Evolutionary conservation across 345 rosid genomes (phyloP).

Genomic region (Angophora floribunda): DNA sequence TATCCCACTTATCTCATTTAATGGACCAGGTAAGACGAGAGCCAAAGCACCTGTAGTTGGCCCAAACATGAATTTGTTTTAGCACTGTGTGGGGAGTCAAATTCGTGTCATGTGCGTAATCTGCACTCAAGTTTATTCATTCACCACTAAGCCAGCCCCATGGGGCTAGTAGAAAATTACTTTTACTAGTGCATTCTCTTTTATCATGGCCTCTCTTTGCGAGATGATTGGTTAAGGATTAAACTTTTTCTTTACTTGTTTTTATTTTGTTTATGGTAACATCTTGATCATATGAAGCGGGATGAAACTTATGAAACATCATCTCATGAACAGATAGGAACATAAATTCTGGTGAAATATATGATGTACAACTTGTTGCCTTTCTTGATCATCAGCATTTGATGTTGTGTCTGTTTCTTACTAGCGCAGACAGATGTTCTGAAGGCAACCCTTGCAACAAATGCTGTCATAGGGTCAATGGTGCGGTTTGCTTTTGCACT

Average conservation of each 20-base stretch:
- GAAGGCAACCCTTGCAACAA: constrained; percentile 82
- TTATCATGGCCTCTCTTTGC: neutral
- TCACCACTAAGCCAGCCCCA: neutral
- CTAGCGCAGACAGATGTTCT: constrained; percentile 55
- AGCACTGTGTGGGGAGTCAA: neutral
- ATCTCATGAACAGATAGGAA: neutral
- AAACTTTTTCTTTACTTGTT: neutral
- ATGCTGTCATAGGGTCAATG: constrained; percentile 80
- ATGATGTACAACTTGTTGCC: neutral
- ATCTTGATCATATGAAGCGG: neutral
- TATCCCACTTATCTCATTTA: neutral
- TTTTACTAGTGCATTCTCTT: neutral
- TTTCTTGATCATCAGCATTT: neutral
- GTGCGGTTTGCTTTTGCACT: constrained; percentile 23
- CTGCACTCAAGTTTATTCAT: neutral
- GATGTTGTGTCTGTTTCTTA: neutral
- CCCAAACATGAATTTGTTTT: neutral
- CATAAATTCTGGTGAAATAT: neutral
- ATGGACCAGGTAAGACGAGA: neutral
- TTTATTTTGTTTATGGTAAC: neutral
- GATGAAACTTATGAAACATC: neutral
- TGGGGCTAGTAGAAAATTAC: neutral
- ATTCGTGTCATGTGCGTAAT: neutral
- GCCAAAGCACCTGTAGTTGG: neutral
- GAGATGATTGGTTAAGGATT: neutral